A percentile compares a stretch with the other conserved stretches of the same genome.
Conservation (phyloP, 257 asterid genomes). For the Solanum gracilifrons region DNA sequence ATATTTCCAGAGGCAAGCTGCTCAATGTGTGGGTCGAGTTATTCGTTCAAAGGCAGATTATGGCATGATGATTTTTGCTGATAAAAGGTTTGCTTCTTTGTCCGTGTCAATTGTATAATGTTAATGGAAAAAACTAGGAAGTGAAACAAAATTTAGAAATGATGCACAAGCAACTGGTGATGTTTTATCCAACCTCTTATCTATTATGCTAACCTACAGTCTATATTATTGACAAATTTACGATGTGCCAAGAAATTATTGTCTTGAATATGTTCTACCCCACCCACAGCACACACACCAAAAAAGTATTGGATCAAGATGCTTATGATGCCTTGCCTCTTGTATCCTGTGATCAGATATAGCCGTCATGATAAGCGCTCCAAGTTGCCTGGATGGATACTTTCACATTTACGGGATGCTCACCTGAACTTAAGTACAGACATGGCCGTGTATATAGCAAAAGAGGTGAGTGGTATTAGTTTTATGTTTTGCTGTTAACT, state of each 20-base stretch:
- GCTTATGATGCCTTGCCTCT: not conserved
- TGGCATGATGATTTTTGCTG: slow-evolving; percentile 99
- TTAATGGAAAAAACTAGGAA: not conserved
- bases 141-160: not conserved
- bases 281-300: not conserved
- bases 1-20: slow-evolving; percentile 83
- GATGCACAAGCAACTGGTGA: not conserved
- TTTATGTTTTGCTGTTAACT: not conserved
- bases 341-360: slow-evolving; percentile 38
- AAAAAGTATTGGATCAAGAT: not conserved
- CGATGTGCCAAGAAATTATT: not conserved
- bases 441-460: slow-evolving; percentile 97
- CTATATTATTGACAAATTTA: not conserved
- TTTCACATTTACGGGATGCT: slow-evolving; percentile 91
- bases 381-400: slow-evolving; percentile 91
- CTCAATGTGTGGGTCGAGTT: slow-evolving; percentile 98
- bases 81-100: slow-evolving; percentile 57
- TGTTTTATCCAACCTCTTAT: not conserved
- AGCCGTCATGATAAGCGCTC: slow-evolving; percentile 97
- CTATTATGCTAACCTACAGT: not conserved
- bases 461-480: slow-evolving; percentile 44
- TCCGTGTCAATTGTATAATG: not conserved
- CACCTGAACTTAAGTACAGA: slow-evolving; percentile 94
- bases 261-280: not conserved
- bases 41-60: slow-evolving; percentile 98